Conservation (phyloP, 2,329 filamentous ascomycete species). For the Phialophora expanda region DNA sequence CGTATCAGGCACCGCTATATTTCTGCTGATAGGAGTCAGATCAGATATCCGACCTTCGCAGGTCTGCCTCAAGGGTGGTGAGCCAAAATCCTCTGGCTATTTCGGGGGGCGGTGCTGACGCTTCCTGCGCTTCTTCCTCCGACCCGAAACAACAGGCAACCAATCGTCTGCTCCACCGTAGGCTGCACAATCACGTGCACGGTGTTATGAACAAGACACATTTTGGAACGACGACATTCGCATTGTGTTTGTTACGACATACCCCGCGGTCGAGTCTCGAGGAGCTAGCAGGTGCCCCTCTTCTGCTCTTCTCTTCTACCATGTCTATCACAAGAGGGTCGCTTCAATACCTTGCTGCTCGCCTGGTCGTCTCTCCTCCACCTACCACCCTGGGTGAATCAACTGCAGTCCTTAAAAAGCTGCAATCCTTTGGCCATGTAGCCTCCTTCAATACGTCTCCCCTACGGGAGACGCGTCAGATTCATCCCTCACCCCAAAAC, state of each 20-base stretch:
- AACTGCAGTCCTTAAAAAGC: constrained; percentile 32
- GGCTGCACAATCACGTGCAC: too few relatives aligned
- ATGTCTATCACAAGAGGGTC: constrained; percentile 26
- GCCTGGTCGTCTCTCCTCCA: constrained; percentile 33
- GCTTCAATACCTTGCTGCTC: constrained; percentile 22
- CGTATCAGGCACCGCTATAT: neutral
- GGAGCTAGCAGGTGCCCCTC: neutral
- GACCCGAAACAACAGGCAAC: neutral
- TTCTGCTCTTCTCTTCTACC: constrained; percentile 6
- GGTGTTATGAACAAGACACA: neutral
- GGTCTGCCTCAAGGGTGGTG: neutral
- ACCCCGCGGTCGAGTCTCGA: neutral
- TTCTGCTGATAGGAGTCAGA: neutral
- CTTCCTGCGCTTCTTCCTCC: too few relatives aligned
- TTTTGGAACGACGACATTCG: neutral
- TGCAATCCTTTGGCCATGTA: constrained; percentile 35
- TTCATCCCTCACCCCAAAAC: neutral
- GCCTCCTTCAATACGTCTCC: constrained; percentile 20
- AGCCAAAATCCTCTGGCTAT: neutral
- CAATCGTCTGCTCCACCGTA: neutral
- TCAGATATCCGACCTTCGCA: neutral
- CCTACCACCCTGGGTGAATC: constrained; percentile 32
- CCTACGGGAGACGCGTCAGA: neutral
- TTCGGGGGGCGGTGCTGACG: neutral
- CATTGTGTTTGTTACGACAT: neutral